Conservation (phyloP, 441 rosid species). For the Melastoma candidum region DNA sequence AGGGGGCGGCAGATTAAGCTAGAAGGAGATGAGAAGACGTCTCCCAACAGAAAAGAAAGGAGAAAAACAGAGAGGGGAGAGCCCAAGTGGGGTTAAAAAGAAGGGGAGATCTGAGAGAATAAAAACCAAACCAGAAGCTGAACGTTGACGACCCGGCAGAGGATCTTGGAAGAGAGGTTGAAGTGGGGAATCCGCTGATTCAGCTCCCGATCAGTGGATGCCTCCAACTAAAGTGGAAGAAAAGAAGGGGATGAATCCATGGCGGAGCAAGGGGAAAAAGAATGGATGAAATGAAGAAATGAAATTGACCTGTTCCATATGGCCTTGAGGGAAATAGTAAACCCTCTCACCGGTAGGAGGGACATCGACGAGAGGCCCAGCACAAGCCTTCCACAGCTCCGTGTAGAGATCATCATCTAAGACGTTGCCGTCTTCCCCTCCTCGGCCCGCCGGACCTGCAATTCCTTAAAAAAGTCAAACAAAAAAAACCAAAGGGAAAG, state of each 20-base stretch:
- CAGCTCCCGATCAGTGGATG: slow-evolving; percentile 11
- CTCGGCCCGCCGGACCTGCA: neutral
- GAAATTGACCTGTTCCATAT: slow-evolving; percentile 53
- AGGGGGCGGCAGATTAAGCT: too few species aligned
- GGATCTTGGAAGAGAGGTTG: slow-evolving; percentile 5
- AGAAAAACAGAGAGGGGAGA: neutral
- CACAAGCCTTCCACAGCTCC: slow-evolving; percentile 55
- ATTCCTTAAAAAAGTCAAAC: neutral
- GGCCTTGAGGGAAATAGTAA: slow-evolving; percentile 63
- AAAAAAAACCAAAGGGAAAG: neutral
- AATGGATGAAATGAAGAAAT: too few species aligned
- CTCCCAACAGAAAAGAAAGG: neutral
- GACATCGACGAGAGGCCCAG: slow-evolving; percentile 56
- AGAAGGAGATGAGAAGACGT: too few species aligned
- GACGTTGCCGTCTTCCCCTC: slow-evolving; percentile 7
- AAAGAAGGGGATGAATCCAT: neutral
- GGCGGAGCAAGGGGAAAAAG: too few species aligned
- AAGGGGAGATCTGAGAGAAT: slow-evolving; percentile 3
- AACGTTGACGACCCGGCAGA: slow-evolving; percentile 19
- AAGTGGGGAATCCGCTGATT: slow-evolving; percentile 16
- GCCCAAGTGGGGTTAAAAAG: neutral
- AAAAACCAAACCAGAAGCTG: slow-evolving; percentile 45
- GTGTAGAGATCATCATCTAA: slow-evolving; percentile 29
- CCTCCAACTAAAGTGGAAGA: too few species aligned
- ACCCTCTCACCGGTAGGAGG: slow-evolving; percentile 42